Evolutionary conservation across 2,329 filamentous ascomycete species (phyloP).

Genomic region (Cladophialophora carrionii): DNA sequence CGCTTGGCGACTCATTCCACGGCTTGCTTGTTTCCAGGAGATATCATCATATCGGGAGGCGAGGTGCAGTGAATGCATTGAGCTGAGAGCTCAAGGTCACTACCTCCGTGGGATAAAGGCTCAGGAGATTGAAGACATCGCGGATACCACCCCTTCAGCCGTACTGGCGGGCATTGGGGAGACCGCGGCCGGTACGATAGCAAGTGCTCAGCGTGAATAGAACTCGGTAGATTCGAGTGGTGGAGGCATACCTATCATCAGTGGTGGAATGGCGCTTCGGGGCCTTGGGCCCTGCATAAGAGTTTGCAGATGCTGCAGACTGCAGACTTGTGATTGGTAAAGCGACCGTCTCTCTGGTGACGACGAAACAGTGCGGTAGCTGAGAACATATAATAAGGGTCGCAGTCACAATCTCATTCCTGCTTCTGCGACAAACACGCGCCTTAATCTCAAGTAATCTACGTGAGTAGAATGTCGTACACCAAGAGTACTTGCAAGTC

Average conservation of each 20-base stretch:
- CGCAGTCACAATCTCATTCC: neutral
- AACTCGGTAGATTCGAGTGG: neutral
- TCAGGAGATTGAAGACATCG: no score
- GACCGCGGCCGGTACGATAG: neutral
- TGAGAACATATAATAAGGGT: neutral
- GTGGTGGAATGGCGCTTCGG: neutral
- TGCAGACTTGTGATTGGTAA: constrained; percentile 6
- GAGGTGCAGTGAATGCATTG: no score
- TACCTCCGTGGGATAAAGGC: no score
- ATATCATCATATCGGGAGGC: no score
- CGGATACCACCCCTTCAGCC: no score
- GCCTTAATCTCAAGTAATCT: neutral
- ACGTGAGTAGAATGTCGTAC: constrained; percentile 20
- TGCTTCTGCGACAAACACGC: neutral
- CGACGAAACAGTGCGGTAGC: neutral
- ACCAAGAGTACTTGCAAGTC: constrained; percentile 26
- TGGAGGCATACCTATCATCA: neutral
- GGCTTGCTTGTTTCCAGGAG: no score
- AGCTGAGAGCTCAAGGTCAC: no score
- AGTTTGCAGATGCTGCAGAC: neutral
- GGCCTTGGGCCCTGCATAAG: constrained; percentile 8
- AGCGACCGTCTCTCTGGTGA: constrained; percentile 9
- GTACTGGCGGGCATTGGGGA: neutral
- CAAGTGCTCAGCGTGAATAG: neutral
- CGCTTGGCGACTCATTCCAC: no score